These are phyloP conservation scores for Fragaria nilgerrensis DNA, from an alignment of 306 rosid species.

Conservation along the genomic window DNA sequence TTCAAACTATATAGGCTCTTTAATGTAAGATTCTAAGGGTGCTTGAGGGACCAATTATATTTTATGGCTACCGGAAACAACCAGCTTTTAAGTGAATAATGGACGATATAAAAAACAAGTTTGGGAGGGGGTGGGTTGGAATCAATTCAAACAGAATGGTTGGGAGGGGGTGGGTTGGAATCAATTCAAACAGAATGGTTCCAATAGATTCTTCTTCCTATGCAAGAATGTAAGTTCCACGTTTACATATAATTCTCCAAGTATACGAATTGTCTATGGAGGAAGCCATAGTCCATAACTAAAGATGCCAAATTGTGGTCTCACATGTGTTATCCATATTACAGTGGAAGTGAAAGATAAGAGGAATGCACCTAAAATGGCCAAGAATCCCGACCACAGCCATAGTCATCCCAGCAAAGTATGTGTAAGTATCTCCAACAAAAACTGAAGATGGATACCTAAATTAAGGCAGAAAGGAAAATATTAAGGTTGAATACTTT, in stretches of 20 bases:
- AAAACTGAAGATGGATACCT: constrained; percentile 98
- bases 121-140: no score
- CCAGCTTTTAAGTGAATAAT: neutral
- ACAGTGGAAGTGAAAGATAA: constrained; percentile 4
- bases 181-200: neutral
- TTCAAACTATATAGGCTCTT: neutral
- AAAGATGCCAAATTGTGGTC: neutral
- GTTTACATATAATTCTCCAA: neutral
- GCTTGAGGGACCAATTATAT: neutral
- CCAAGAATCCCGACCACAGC: constrained; percentile 94
- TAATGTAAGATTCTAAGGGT: neutral
- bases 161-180: neutral
- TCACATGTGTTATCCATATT: neutral
- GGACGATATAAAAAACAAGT: neutral
- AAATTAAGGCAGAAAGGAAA: constrained; percentile 26
- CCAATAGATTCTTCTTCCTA: neutral
- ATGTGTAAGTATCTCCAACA: constrained; percentile 95
- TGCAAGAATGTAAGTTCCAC: neutral
- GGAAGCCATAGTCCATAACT: neutral
- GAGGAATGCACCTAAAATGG: constrained; percentile 67
- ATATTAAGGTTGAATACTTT: constrained; percentile 20
- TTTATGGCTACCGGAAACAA: neutral
- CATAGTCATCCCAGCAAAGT: constrained; percentile 99
- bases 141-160: no score
- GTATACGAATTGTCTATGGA: neutral